Conservation (phyloP, 495 filamentous ascomycete species). For the Lophium mytilinum region DNA sequence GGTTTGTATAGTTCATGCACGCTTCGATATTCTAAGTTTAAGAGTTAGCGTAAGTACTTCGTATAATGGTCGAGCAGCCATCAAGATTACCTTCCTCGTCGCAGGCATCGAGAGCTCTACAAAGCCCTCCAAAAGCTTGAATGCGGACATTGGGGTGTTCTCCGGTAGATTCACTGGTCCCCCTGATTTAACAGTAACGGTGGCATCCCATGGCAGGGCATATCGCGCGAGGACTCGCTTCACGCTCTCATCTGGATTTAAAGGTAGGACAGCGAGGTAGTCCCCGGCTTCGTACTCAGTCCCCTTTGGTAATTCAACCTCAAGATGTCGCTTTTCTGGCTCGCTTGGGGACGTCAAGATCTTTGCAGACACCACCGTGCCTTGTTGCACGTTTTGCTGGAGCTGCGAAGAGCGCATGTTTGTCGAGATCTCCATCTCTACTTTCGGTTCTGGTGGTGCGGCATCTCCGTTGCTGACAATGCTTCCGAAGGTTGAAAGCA, state of each 20-base stretch:
- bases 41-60: constrained; percentile 30
- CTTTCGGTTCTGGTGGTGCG: constrained; percentile 20
- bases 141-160: constrained; percentile 49
- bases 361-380: constrained; percentile 32
- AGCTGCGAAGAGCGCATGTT: constrained; percentile 51
- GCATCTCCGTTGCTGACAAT: neutral
- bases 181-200: constrained; percentile 34
- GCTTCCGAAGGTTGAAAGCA: constrained; percentile 34
- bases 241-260: constrained; percentile 54
- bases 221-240: constrained; percentile 42
- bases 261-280: constrained; percentile 61
- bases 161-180: constrained; percentile 50
- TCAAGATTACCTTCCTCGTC: constrained; percentile 38
- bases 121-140: constrained; percentile 54
- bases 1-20: neutral
- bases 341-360: constrained; percentile 48
- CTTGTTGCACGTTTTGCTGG: constrained; percentile 58
- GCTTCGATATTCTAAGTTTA: constrained; percentile 1
- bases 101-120: constrained; percentile 56
- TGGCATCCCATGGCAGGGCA: constrained; percentile 53
- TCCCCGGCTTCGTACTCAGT: constrained; percentile 61
- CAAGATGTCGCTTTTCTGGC: constrained; percentile 52
- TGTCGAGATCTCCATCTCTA: constrained; percentile 51
- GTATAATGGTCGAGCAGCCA: constrained; percentile 11
- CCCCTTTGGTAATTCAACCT: constrained; percentile 53